These are phyloP conservation scores for Talaromyces sp. DNA, from an alignment of 2,329 filamentous ascomycete genomes.

Conservation along the genomic window DNA sequence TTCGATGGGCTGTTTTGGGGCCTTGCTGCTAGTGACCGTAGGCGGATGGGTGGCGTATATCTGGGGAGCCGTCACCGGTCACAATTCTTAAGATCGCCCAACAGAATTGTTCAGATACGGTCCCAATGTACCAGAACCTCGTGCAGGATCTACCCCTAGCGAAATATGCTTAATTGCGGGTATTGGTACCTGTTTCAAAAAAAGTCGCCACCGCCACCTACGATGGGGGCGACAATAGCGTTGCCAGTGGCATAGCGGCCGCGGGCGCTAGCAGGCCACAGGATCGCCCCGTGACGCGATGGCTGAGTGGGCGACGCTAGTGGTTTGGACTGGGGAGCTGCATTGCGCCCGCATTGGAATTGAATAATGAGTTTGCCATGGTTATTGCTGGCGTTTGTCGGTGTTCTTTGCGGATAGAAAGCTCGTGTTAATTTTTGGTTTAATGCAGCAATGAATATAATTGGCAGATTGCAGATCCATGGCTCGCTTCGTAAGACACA, in stretches of 20 bases:
- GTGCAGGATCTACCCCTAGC: constrained; percentile 3
- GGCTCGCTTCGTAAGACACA: too few relatives aligned
- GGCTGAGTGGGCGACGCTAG: background rate
- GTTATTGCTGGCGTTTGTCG: background rate
- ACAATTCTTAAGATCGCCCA: constrained; percentile 39
- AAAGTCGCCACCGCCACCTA: constrained; percentile 19
- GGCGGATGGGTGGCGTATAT: constrained; percentile 59
- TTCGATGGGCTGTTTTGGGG: constrained; percentile 49
- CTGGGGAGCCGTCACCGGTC: constrained; percentile 61
- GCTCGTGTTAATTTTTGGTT: too few relatives aligned
- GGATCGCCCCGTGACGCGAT: background rate
- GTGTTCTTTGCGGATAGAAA: background rate
- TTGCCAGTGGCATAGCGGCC: background rate
- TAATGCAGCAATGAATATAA: too few relatives aligned
- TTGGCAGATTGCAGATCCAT: too few relatives aligned
- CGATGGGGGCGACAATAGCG: background rate
- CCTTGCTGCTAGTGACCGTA: constrained; percentile 51
- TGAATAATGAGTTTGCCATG: too few relatives aligned
- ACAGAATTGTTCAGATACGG: background rate
- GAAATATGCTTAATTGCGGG: background rate
- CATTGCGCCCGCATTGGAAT: too few relatives aligned
- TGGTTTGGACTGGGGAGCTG: background rate
- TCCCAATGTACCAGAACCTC: constrained; percentile 1
- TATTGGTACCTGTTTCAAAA: constrained; percentile 2
- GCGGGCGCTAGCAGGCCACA: constrained; percentile 1